Conservation (phyloP, 2,329 filamentous ascomycete genomes). For the Apiospora saccharicola region DNA sequence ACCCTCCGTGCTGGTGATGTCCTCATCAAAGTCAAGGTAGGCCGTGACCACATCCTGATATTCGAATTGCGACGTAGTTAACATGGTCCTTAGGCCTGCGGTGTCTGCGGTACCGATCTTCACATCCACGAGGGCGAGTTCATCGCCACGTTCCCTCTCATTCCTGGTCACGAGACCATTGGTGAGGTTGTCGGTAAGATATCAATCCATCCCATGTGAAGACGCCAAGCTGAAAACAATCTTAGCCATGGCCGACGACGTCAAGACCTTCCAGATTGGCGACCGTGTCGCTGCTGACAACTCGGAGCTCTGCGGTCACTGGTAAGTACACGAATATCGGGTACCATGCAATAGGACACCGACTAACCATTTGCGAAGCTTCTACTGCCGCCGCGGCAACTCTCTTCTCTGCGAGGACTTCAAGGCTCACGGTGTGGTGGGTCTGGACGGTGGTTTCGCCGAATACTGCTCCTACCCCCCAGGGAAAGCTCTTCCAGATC, state of each 20-base stretch:
- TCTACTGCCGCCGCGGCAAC: constrained; percentile 75
- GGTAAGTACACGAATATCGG: constrained; percentile 41
- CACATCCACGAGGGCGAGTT: constrained; percentile 77
- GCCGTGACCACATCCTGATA: constrained; percentile 24
- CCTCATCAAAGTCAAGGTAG: constrained; percentile 71
- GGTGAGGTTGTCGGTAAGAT: constrained; percentile 64
- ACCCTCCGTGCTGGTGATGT: constrained; percentile 66
- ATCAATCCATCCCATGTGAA: constrained; percentile 30
- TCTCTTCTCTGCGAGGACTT: constrained; percentile 74
- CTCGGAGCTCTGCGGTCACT: constrained; percentile 73
- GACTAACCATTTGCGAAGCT: constrained; percentile 43
- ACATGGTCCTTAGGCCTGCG: constrained; percentile 40
- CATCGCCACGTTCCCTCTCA: constrained; percentile 67
- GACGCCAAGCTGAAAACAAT: constrained; percentile 26
- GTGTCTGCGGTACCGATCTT: constrained; percentile 48
- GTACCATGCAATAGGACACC: constrained; percentile 27
- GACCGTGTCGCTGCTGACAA: constrained; percentile 71
- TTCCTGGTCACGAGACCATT: constrained; percentile 74
- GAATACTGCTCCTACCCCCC: constrained; percentile 68
- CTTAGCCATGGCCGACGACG: constrained; percentile 51
- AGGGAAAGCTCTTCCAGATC: constrained; percentile 68
- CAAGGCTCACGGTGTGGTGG: constrained; percentile 68
- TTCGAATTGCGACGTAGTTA: constrained; percentile 29
- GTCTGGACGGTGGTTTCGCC: constrained; percentile 74
- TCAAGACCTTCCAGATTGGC: constrained; percentile 66